Evolutionary conservation across 108 stramenopile species (phyloP).

Genomic region (Skeletonema tropicum): DNA sequence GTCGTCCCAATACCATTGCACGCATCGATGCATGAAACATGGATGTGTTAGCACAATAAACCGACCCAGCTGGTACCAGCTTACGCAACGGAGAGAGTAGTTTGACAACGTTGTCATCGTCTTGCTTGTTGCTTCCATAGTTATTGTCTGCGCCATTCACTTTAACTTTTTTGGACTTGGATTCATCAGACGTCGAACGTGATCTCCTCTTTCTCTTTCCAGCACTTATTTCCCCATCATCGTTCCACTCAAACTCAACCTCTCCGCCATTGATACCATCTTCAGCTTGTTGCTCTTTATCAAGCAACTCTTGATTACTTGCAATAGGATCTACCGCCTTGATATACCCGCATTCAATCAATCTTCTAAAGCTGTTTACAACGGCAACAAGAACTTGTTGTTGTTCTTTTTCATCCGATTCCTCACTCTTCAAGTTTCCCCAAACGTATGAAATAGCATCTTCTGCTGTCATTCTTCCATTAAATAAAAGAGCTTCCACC

Average conservation of each 20-base stretch:
- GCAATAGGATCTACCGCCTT: slow-evolving; percentile 55
- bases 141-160: slow-evolving; percentile 37
- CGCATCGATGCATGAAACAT: slow-evolving; percentile 82
- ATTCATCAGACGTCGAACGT: not conserved
- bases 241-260: slow-evolving; percentile 47
- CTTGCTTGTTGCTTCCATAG: slow-evolving; percentile 24
- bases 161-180: not conserved
- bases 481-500: slow-evolving; percentile 62
- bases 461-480: slow-evolving; percentile 68
- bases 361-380: slow-evolving; percentile 53
- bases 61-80: slow-evolving; percentile 52
- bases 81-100: slow-evolving; percentile 37
- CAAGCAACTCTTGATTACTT: slow-evolving; percentile 16
- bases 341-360: slow-evolving; percentile 66
- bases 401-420: slow-evolving; percentile 6
- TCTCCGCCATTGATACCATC: slow-evolving; percentile 55
- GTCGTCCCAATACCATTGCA: slow-evolving; percentile 60
- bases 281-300: slow-evolving; percentile 23
- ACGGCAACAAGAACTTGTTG: slow-evolving; percentile 42
- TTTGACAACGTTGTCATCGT: slow-evolving; percentile 31
- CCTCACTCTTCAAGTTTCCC: slow-evolving; percentile 29
- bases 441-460: slow-evolving; percentile 61
- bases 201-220: slow-evolving; percentile 21
- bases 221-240: slow-evolving; percentile 28
- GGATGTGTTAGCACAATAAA: slow-evolving; percentile 67